A percentile compares a stretch with the other conserved stretches of the same genome.
These are phyloP conservation scores for Erigeron canadensis DNA, from an alignment of 129 eudicot species.

Conservation along the genomic window DNA sequence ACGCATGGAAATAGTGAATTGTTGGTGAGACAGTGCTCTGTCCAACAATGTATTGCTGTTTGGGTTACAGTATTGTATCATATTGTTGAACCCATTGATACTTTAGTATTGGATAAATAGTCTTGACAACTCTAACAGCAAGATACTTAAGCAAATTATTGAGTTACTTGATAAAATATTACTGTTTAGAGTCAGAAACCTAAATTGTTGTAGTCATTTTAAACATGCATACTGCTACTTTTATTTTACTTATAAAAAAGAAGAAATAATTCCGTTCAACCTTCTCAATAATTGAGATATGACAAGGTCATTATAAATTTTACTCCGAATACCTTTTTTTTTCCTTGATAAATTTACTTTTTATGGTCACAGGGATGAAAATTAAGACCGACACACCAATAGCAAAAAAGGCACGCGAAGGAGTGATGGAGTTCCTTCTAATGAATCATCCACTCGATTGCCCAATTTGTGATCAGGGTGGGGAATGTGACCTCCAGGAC, in stretches of 20 bases:
- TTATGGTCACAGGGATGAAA: constrained; percentile 75
- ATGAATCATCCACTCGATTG: constrained; percentile 99
- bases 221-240: background rate
- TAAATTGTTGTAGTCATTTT: background rate
- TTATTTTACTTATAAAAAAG: background rate
- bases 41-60: background rate
- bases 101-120: background rate
- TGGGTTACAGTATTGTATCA: background rate
- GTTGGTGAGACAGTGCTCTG: background rate
- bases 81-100: background rate
- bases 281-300: background rate
- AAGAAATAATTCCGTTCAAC: background rate
- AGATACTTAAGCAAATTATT: background rate
- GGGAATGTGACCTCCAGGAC: constrained; percentile 99
- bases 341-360: background rate
- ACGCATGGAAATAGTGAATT: background rate
- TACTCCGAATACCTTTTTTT: background rate
- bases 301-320: background rate
- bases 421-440: constrained; percentile 94
- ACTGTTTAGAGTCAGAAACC: background rate
- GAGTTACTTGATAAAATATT: background rate
- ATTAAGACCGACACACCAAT: constrained; percentile 95
- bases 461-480: constrained; percentile 99
- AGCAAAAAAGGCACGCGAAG: constrained; percentile 97
- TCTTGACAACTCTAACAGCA: constrained; percentile 11